These are phyloP conservation scores for Phytophthora multivora DNA, from an alignment of 352 stramenopile genomes.

Conservation along the genomic window DNA sequence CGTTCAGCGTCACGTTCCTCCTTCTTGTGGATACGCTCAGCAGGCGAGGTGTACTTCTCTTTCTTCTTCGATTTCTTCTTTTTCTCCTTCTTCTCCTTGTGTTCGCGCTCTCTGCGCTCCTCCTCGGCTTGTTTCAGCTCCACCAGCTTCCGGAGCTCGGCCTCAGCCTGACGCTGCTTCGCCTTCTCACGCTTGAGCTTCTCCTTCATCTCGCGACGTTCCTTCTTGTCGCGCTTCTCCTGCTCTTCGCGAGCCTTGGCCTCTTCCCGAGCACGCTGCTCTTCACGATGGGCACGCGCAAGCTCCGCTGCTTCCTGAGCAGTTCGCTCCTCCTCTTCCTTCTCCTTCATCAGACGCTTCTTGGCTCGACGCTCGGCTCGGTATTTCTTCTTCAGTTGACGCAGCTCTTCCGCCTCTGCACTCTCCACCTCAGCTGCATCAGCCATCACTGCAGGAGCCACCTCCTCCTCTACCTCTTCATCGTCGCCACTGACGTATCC, in stretches of 20 bases:
- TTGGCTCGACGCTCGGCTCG: constrained; percentile 47
- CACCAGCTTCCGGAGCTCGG: constrained; percentile 38
- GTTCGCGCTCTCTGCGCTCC: constrained; percentile 40
- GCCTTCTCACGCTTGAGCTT: constrained; percentile 47
- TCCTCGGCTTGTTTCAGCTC: constrained; percentile 50
- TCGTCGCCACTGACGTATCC: constrained; percentile 29
- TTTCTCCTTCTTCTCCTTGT: constrained; percentile 39
- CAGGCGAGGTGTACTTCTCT: constrained; percentile 63
- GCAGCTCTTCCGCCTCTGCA: constrained; percentile 38
- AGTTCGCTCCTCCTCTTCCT: constrained; percentile 44
- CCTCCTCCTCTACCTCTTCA: constrained; percentile 5
- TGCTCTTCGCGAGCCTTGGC: constrained; percentile 43
- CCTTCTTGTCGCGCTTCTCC: constrained; percentile 48
- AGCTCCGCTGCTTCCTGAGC: constrained; percentile 43
- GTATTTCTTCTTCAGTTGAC: constrained; percentile 39
- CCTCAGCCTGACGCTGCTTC: constrained; percentile 44
- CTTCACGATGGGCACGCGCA: constrained; percentile 41
- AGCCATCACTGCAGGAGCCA: background rate
- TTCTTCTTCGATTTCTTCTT: constrained; percentile 61
- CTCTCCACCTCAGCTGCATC: constrained; percentile 15
- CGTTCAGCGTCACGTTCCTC: constrained; percentile 34
- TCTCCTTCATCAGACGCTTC: constrained; percentile 38
- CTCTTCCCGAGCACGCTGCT: constrained; percentile 46
- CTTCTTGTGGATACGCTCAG: constrained; percentile 60
- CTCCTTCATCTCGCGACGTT: constrained; percentile 45